These are phyloP conservation scores for Penicillium silybi DNA, from an alignment of 495 filamentous ascomycete genomes.

Conservation along the genomic window DNA sequence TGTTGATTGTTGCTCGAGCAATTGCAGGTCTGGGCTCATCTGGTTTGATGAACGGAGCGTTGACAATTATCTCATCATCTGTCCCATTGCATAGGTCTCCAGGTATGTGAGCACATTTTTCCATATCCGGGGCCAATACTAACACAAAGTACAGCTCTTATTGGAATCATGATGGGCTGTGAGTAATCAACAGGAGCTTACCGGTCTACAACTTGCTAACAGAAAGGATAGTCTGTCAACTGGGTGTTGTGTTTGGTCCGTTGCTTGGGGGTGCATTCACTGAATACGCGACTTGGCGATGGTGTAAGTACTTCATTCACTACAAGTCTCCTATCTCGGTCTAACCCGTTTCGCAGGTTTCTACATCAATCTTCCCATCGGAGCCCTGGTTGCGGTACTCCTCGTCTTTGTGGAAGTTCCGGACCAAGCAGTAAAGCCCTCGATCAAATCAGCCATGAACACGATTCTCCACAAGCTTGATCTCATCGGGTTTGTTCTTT, in stretches of 20 bases:
- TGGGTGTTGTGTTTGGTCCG: constrained; percentile 46
- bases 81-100: constrained; percentile 46
- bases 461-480: constrained; percentile 35
- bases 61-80: constrained; percentile 47
- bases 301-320: constrained; percentile 38
- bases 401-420: constrained; percentile 49
- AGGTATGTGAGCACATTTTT: constrained; percentile 8
- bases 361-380: constrained; percentile 63
- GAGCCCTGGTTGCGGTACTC: constrained; percentile 44
- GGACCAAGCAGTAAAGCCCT: constrained; percentile 36
- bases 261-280: constrained; percentile 58
- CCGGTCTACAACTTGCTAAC: background rate
- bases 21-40: constrained; percentile 39
- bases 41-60: constrained; percentile 48
- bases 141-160: constrained; percentile 19
- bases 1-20: constrained; percentile 45
- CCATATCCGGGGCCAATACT: constrained; percentile 5
- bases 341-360: constrained; percentile 42
- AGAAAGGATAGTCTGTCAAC: constrained; percentile 22
- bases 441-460: constrained; percentile 26
- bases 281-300: constrained; percentile 48
- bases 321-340: constrained; percentile 3
- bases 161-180: constrained; percentile 34
- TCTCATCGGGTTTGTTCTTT: constrained; percentile 41
- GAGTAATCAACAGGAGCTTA: constrained; percentile 15